Base-by-base conservation (phyloP, 352 stramenopile genomes). In the Blastocystis sp. region DNA sequence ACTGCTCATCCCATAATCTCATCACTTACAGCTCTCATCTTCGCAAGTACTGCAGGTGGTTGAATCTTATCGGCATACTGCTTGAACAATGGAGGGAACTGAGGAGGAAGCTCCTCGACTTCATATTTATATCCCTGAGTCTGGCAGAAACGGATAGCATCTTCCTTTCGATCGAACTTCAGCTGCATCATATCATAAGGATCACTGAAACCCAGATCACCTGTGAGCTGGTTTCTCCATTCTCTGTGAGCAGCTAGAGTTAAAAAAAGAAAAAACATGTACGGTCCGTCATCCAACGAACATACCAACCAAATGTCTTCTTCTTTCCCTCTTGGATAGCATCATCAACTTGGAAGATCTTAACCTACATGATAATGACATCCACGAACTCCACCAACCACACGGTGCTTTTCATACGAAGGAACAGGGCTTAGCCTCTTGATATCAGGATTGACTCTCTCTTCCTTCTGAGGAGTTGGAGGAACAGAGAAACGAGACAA, bases 101-200 rank as follows among this genome's bases (percentile, higher is more conserved):
- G 70, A 17, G 44, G 70, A 64, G 70, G 70, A 60, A 81, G 70
- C 53, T 60, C 44, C 24, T 62, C 48, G 27, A 81, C 70, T 19
- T 42, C 70, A 40, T 62, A 81, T 30, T 81, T 81, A 54, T 51
- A 81, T 27, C 70, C 70, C 53, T 81, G 70, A 33, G 70, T 81
- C 53, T 81, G n/a, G 53, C 70, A 81, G 70, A 81, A 81, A 27
- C 70, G 70, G 24, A 81, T 81, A 24, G 70, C 70, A 51, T 81
- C 70, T 56, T 81, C 70, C 70, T 81, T 81, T 3, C 48, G 40
- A 27, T 81, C 70, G 53, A 81, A 81, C 70, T 81, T 81, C 44
- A 81, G 70, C 70, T 81, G 70, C 70, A 81, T 81, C 70, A 81
- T 81, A 27, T 81, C 70, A 33, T 62, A 81, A 11, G 70, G 70